Evolutionary conservation across 495 filamentous ascomycete genomes (phyloP), one percentile per base, ranked within the genome.

Genomic region (Penicillium salamii): DNA sequence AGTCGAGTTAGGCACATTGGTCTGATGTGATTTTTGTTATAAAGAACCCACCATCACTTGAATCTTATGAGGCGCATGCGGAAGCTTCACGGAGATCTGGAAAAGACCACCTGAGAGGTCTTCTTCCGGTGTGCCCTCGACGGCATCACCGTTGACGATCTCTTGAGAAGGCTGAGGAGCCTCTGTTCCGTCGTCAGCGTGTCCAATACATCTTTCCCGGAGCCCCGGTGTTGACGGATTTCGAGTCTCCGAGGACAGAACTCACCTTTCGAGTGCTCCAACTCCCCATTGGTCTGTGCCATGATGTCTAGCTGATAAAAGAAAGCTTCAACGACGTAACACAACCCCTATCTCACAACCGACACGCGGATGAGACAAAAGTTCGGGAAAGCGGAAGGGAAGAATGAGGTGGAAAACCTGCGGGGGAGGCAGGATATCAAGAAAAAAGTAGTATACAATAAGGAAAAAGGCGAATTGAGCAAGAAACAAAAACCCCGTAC

Each of bases 51-150:
- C 90, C 82, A 88, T 92, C 45, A 97, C 81, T 69, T 91, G 82
- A 52, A 93, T 86, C 63, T 90, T 78, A 58, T 82, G 76, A 8
- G 87, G 83, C 50, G 85, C 81, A 67, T 91, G 85, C 55, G 93
- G 93, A 23, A 98, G 82, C 59, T 85, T 81, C 60, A 97, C 80
- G 51, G 80, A 86, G 61, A 97, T 80, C 73, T 85, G 82, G 73
- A 90, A 95, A 64, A 96, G 74, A 63, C 70, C 73, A 50, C 68
- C 69, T 46, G 61, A 59, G 44, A 59, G 55, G 34, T 74, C 68
- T 43, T 76, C 74, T 49, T 70, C 73, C 45, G 61, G 62, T 33
- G 31, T 61, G 24, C 53, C 68, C 40, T 68, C 69, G 41, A 54
- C 55, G 47, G 63, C 43, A 32, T 63, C 57, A 40, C 68, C 71